Conservation (phyloP, 768 basidiomycete species). For the Hygrophoropsis aurantiaca region DNA sequence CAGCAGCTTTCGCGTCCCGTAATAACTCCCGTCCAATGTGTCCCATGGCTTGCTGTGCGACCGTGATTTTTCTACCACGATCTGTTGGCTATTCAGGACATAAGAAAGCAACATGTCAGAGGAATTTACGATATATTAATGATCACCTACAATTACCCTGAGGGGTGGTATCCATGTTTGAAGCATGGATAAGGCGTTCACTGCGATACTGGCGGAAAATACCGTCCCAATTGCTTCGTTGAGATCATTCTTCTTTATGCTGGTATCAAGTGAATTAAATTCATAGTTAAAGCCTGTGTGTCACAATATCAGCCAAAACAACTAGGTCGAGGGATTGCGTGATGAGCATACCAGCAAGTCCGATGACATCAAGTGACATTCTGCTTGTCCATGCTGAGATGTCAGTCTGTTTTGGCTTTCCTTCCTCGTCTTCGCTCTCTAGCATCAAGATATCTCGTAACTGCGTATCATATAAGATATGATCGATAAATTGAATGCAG, state of each 20-base stretch:
- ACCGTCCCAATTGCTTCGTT: slow-evolving; percentile 33
- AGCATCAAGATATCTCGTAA: slow-evolving; percentile 49
- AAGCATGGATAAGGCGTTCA: slow-evolving; percentile 29
- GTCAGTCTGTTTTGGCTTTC: slow-evolving; percentile 24
- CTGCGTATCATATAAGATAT: slow-evolving; percentile 21
- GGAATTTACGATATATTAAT: background rate
- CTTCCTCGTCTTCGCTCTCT: slow-evolving; percentile 23
- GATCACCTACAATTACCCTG: slow-evolving; percentile 37
- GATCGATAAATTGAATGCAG: slow-evolving; percentile 1
- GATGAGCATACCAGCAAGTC: slow-evolving; percentile 39
- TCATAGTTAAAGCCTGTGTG: slow-evolving; percentile 37
- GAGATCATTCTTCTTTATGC: slow-evolving; percentile 28
- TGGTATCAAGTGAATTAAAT: slow-evolving; percentile 30
- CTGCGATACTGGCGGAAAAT: slow-evolving; percentile 10
- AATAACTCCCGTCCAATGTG: slow-evolving; percentile 52
- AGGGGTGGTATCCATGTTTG: slow-evolving; percentile 36
- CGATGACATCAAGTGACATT: slow-evolving; percentile 42
- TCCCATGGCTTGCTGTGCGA: slow-evolving; percentile 41
- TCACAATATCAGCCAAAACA: background rate
- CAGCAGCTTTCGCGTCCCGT: slow-evolving; percentile 46
- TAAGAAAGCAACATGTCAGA: slow-evolving; percentile 4
- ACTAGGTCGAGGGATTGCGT: background rate
- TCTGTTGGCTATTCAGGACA: no score
- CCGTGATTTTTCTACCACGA: slow-evolving; percentile 12
- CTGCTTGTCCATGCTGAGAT: slow-evolving; percentile 32